phyloP scores from a whole-genome alignment of 2,329 filamentous ascomycete species.

The Talaromyces sp. region DNA sequence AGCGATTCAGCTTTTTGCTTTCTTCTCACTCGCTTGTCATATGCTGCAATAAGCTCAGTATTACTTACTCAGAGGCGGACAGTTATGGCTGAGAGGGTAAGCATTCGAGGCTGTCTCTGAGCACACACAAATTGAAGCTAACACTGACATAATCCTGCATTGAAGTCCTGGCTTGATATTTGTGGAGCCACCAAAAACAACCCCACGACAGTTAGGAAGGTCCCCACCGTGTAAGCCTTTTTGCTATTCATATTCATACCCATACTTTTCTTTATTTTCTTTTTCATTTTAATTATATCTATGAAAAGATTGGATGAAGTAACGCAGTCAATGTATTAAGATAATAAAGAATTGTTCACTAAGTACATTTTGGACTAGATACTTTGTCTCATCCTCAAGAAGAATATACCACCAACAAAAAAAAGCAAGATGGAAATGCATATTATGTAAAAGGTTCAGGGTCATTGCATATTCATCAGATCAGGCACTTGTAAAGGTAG shows the following conservation, averaged over 20 bases:
- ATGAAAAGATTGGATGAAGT: too few species aligned
- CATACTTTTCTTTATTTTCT: neutral
- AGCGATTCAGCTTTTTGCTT: neutral
- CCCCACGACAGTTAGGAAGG: conserved; percentile 5
- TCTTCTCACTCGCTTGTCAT: neutral
- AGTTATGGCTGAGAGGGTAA: neutral
- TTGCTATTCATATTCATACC: neutral
- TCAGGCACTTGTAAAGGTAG: neutral
- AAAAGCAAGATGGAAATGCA: neutral
- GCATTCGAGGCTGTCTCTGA: neutral
- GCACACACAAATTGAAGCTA: neutral
- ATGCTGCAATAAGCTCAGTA: neutral
- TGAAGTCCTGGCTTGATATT: conserved; percentile 6
- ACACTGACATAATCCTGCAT: neutral
- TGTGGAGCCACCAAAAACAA: conserved; percentile 7
- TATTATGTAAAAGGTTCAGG: neutral
- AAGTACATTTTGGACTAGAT: neutral
- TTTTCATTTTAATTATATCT: neutral
- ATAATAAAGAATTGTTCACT: neutral
- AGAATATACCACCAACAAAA: neutral
- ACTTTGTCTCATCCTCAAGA: neutral
- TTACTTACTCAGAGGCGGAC: neutral
- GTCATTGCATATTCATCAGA: neutral
- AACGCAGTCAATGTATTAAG: too few species aligned
- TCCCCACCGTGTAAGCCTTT: neutral